Percentiles rank a stretch among this genome's conserved stretches.
Evolutionary conservation across 2,329 filamentous ascomycete genomes (phyloP).

Genomic region (Biscogniauxia mediterranea): DNA sequence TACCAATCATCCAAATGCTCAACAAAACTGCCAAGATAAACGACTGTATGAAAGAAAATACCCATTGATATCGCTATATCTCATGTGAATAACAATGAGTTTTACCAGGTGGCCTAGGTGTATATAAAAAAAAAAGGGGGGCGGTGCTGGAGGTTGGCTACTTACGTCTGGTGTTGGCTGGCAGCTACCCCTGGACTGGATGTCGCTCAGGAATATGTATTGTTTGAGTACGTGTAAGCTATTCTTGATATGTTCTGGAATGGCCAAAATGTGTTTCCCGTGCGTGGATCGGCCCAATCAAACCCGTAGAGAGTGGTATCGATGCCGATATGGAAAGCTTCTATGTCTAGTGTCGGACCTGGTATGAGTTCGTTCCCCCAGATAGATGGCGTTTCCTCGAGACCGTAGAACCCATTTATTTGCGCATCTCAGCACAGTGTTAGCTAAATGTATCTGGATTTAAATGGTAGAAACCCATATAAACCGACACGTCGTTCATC

Average conservation of each 20-base stretch:
- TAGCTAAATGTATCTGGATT: background rate
- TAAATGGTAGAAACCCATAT: background rate
- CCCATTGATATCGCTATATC: constrained; percentile 24
- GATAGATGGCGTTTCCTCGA: constrained; percentile 9
- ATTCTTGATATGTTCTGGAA: constrained; percentile 2
- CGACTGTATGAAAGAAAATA: constrained; percentile 28
- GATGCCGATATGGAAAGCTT: constrained; percentile 3
- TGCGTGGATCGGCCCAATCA: background rate
- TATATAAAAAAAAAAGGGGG: too few species aligned
- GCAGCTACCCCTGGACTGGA: constrained; percentile 19
- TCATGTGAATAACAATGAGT: background rate
- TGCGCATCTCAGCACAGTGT: constrained; percentile 8
- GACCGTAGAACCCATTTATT: constrained; percentile 19
- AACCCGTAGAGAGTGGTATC: background rate
- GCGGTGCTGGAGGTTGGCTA: background rate
- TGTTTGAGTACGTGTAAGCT: constrained; percentile 9
- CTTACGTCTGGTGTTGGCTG: constrained; percentile 20
- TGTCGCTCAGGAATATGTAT: constrained; percentile 18
- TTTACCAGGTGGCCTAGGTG: background rate
- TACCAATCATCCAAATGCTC: constrained; percentile 21
- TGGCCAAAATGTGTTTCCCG: background rate
- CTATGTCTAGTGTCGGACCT: constrained; percentile 19
- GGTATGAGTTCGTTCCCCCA: constrained; percentile 7
- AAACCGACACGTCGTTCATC: background rate
- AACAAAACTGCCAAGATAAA: constrained; percentile 14